Percentiles rank a stretch among this genome's conserved stretches.
These are phyloP conservation scores for Alternaria ethzedia DNA, from an alignment of 2,329 filamentous ascomycete genomes.

Conservation along the genomic window DNA sequence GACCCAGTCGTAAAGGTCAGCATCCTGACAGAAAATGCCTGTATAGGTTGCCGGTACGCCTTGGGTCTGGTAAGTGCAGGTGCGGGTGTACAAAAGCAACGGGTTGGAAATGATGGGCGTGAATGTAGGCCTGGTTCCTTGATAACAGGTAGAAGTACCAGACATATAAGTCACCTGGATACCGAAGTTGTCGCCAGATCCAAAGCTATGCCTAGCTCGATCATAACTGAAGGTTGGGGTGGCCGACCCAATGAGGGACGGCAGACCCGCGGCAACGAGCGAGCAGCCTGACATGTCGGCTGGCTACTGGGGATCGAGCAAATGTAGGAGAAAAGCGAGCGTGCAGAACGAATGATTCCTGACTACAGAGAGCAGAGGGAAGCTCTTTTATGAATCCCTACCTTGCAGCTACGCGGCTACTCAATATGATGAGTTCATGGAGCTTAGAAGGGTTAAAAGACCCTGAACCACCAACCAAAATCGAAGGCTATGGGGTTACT, in stretches of 20 bases:
- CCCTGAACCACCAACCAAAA: background rate
- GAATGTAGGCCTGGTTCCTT: conserved; percentile 8
- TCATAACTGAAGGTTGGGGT: conserved; percentile 19
- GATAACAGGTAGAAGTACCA: conserved; percentile 14
- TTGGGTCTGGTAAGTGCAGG: conserved; percentile 5
- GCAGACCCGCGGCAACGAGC: conserved; percentile 13
- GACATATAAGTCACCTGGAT: conserved; percentile 19
- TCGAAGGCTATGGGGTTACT: background rate
- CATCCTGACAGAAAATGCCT: conserved; percentile 3
- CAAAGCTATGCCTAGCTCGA: background rate
- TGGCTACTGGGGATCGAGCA: background rate
- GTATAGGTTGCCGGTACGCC: conserved; percentile 5
- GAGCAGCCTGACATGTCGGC: conserved; percentile 18
- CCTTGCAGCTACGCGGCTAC: background rate
- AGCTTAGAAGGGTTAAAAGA: background rate
- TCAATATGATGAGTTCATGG: background rate
- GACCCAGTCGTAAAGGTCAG: background rate
- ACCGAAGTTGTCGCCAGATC: conserved; percentile 13
- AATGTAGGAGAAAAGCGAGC: background rate
- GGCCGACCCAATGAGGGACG: conserved; percentile 7
- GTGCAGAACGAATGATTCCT: background rate
- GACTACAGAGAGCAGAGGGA: background rate
- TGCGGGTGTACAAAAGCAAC: conserved; percentile 2
- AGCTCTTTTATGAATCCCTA: conserved; percentile 1
- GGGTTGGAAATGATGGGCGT: conserved; percentile 18